Percentiles rank a stretch among this genome's conserved stretches.
Evolutionary conservation across 2,329 filamentous ascomycete species (phyloP).

Genomic region (Calonectria montana): DNA sequence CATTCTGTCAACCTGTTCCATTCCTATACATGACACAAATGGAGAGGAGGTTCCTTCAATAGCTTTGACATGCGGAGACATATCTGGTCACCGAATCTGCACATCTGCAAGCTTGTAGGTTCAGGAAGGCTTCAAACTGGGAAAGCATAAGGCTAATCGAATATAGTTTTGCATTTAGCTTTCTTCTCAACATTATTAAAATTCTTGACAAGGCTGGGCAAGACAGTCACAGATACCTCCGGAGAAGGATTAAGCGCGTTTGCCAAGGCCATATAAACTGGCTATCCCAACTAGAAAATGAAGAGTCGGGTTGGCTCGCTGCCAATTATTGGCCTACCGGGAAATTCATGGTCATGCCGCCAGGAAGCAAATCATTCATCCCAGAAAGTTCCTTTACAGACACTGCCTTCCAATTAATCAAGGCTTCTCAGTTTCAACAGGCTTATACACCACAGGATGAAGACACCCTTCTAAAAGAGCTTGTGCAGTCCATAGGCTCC

Average conservation of each 20-base stretch:
- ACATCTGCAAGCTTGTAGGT: neutral
- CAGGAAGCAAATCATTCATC: neutral
- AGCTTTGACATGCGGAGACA: neutral
- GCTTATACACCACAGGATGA: neutral
- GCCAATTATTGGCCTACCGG: neutral
- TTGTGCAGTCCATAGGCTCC: too few species aligned
- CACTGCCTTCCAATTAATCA: neutral
- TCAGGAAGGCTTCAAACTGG: fast-evolving
- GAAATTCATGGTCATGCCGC: neutral
- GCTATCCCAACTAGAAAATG: neutral
- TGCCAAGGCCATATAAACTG: neutral
- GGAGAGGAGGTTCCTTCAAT: neutral
- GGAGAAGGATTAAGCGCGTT: neutral
- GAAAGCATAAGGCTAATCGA: neutral
- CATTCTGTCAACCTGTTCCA: neutral
- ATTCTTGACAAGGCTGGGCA: neutral
- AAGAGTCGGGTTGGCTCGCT: neutral
- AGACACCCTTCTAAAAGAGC: neutral
- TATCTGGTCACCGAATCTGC: neutral
- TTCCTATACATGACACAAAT: neutral
- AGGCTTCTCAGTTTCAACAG: neutral
- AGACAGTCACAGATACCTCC: neutral
- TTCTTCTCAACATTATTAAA: neutral
- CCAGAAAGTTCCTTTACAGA: neutral
- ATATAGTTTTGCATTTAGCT: neutral